phyloP scores from a whole-genome alignment of 1,284 basidiomycete species.

The Flammula alnicola region DNA sequence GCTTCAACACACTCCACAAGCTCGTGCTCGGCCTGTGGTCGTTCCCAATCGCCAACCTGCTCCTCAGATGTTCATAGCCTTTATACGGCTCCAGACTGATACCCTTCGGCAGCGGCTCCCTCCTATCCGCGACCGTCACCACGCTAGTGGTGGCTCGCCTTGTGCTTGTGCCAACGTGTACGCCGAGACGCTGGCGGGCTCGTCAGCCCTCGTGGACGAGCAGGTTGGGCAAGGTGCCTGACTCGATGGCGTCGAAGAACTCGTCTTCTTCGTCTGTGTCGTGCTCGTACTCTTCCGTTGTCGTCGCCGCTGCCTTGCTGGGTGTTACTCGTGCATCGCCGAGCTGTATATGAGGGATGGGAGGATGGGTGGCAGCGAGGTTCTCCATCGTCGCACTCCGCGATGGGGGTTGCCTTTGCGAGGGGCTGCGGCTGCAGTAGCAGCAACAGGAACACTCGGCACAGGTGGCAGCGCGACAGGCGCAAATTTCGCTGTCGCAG shows the following conservation, averaged over 20 bases:
- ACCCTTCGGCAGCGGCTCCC: constrained; percentile 28
- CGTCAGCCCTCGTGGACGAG: constrained; percentile 66
- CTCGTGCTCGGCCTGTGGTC: constrained; percentile 91
- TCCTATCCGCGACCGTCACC: background rate
- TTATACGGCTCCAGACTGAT: constrained; percentile 59
- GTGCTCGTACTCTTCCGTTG: constrained; percentile 43
- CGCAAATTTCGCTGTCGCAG: constrained; percentile 3
- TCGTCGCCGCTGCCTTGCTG: background rate
- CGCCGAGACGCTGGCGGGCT: constrained; percentile 26
- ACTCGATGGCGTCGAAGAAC: constrained; percentile 97
- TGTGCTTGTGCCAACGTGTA: background rate
- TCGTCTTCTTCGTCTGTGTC: constrained; percentile 94
- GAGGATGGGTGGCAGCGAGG: background rate
- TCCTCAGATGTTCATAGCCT: constrained; percentile 76
- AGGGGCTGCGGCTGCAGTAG: background rate
- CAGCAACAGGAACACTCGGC: constrained; percentile 5
- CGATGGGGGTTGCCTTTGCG: constrained; percentile 10
- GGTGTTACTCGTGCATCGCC: background rate
- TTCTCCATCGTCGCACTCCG: constrained; percentile 20
- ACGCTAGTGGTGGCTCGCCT: background rate
- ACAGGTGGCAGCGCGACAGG: constrained; percentile 3
- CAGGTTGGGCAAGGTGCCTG: constrained; percentile 77
- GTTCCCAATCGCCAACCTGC: constrained; percentile 66
- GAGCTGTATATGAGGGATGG: background rate
- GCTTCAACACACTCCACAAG: constrained; percentile 95